Evolutionary conservation across 768 basidiomycete genomes (phyloP).

Genomic region (Boletellus ananiceps): DNA sequence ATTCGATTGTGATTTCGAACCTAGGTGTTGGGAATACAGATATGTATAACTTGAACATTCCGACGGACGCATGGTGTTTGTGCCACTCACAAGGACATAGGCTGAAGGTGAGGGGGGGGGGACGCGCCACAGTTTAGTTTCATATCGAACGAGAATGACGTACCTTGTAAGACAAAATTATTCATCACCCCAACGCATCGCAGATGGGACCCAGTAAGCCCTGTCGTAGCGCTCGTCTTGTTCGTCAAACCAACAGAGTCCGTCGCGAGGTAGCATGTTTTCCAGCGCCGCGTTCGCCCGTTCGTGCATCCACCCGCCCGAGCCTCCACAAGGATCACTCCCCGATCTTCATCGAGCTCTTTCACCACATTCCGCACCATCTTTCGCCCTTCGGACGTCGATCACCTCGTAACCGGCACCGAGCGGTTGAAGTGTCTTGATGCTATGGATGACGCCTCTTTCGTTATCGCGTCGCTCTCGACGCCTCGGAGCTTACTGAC

Average conservation of each 20-base stretch:
- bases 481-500: slow-evolving; percentile 74
- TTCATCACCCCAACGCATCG: slow-evolving; percentile 73
- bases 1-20: too few relatives aligned
- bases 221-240: slow-evolving; percentile 65
- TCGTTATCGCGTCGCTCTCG: slow-evolving; percentile 62
- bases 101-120: too few relatives aligned
- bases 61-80: too few relatives aligned
- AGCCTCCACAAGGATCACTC: slow-evolving; percentile 41
- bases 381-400: slow-evolving; percentile 60
- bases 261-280: slow-evolving; percentile 83
- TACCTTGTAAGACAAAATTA: too few relatives aligned
- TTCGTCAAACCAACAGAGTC: slow-evolving; percentile 92
- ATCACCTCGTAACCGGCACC: slow-evolving; percentile 87
- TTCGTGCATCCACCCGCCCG: slow-evolving; percentile 41
- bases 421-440: slow-evolving; percentile 83
- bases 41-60: too few relatives aligned
- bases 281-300: slow-evolving; percentile 75
- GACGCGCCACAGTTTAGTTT: too few relatives aligned
- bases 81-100: too few relatives aligned
- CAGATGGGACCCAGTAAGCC: slow-evolving; percentile 86
- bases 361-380: slow-evolving; percentile 89
- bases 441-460: slow-evolving; percentile 76
- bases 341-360: slow-evolving; percentile 87
- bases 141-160: too few relatives aligned
- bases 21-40: too few relatives aligned